Evolutionary conservation across 805 yeast species (phyloP).

Genomic region (Sungouiella thailandica): DNA sequence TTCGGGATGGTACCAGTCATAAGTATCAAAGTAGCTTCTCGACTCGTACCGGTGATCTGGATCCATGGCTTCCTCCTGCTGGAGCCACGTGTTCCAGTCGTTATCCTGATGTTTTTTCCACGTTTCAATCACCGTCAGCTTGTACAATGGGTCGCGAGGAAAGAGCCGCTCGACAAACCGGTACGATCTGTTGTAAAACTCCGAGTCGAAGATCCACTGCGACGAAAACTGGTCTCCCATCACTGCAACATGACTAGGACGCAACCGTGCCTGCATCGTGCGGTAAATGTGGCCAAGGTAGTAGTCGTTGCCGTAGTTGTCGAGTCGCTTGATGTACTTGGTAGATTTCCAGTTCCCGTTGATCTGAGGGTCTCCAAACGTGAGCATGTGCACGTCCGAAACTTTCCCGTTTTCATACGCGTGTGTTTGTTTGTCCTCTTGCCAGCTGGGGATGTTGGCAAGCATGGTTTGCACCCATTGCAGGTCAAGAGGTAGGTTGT

Average conservation of each 20-base stretch:
- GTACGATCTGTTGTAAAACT: slow-evolving; percentile 73
- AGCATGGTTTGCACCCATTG: slow-evolving; percentile 13
- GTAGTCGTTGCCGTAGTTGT: slow-evolving; percentile 84
- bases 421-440: slow-evolving; percentile 5
- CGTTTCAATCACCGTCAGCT: slow-evolving; percentile 44
- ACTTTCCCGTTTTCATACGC: slow-evolving; percentile 16
- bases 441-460: slow-evolving; percentile 20
- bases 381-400: slow-evolving; percentile 58
- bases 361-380: slow-evolving; percentile 97
- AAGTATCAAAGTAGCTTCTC: slow-evolving; percentile 48
- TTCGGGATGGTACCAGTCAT: slow-evolving; percentile 55
- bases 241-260: slow-evolving; percentile 80
- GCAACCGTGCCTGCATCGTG: slow-evolving; percentile 55
- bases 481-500: slow-evolving; percentile 4
- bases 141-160: slow-evolving; percentile 51
- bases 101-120: slow-evolving; percentile 46
- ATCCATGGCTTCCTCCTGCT: slow-evolving; percentile 36
- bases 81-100: slow-evolving; percentile 48
- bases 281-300: slow-evolving; percentile 80
- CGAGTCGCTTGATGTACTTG: slow-evolving; percentile 67
- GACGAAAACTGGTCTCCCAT: slow-evolving; percentile 91
- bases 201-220: slow-evolving; percentile 91
- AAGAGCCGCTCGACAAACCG: slow-evolving; percentile 70
- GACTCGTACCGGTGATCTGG: slow-evolving; percentile 31
- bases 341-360: slow-evolving; percentile 80